phyloP scores from a whole-genome alignment of 345 rosid species.

The Citrus sinensis region DVS_A1.0 CM039161.1:22741001-22741500 shows the following conservation, averaged over 20 bases:
- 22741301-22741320: neutral
- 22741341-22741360: neutral
- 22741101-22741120: slow-evolving; percentile 38
- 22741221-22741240: neutral
- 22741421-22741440: neutral
- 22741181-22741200: neutral
- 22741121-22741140: slow-evolving; percentile 40
- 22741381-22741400: neutral
- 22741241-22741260: neutral
- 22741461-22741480: neutral
- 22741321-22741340: neutral
- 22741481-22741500: neutral
- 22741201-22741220: neutral
- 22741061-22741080: slow-evolving; percentile 48
- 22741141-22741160: slow-evolving; percentile 27
- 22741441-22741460: neutral
- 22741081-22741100: slow-evolving; percentile 35
- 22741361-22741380: neutral
- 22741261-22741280: neutral
- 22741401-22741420: neutral
- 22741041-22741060: slow-evolving; percentile 54
- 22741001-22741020: slow-evolving; percentile 60
- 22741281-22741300: neutral
- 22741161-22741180: neutral
- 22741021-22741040: slow-evolving; percentile 58